Base-by-base conservation (phyloP, 73 alveolate species). In the Paramecium primaurelia region DNA sequence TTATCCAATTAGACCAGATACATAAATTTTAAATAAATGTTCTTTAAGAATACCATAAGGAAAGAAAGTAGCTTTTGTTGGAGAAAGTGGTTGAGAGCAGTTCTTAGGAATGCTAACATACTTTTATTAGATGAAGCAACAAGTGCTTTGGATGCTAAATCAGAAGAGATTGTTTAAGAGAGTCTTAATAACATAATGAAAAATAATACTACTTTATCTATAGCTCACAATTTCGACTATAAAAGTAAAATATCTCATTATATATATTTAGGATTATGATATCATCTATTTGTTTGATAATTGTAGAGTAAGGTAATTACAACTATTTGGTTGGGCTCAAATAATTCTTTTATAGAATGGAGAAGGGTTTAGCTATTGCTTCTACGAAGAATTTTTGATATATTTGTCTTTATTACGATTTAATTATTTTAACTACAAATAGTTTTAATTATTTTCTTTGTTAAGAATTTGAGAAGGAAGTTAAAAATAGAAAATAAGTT, bases 111-210 rank as follows among this genome's bases (percentile, higher is more conserved):
- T 22, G 94, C 98, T 1, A 64, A 85, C 71, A 96, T 97, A 59
- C 92, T 97, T 77, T 93, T 97, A 54, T 94, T 97, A 34, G 99
- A 97, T 77, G 99, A 96, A 92, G 98, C 98, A 3, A 97, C 99
- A 38, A 86, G 97, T 44, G 99, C 99, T 18, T 93, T 97, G 30
- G 99, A 97, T 92, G 96, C 95, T 36, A 92, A 95, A 30, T 91
- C 93, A 12, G 98, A 97, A 91, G 88, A 89, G 54, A 92, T 93
- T 37, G 98, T 97, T 30, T 96, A 97, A 80, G 93, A 92, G 58
- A 93, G 97, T 77, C 86, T 97, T 14, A 97, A 97, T 85, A 84
- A 96, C 38, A 68, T 96, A 28, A 93, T 95, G 96, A 88, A 88
- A 60, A 93, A 92, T 51, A 95, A 94, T 59, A 97, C 98, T 1